Evolutionary conservation across 192 early-diverging fungal species (phyloP), one percentile per base, ranked within the genome.

Genomic region (Dispira parvispora): DNA sequence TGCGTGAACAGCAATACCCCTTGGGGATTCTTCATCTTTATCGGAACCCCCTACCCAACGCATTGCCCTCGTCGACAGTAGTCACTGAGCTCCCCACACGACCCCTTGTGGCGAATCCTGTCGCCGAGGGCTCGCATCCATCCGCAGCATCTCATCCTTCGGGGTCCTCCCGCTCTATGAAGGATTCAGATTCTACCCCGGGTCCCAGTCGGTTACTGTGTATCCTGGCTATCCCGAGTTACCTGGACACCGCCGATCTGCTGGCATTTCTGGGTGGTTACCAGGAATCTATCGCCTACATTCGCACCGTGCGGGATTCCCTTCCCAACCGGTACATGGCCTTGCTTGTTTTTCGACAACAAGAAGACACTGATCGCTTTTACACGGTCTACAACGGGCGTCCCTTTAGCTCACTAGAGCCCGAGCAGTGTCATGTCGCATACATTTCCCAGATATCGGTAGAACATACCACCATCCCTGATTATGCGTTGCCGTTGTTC

Each of bases 181-280:
- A 6, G 32, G 32, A 1, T 38, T 38, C 32, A 28, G 21, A 18
- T 55, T 21, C 18, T 3, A 55, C 20, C 11, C 53, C 21, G 53
- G 25, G 28, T 13, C 3, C 18, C 14, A 44, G 58, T 20, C 23
- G 26, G 42, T 5, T 81, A 18, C 69, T 96, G 8, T 82, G 82
- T 56, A 79, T 93, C 0, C 73, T 97, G 20, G 90, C 88, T 28
- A 89, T 97, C 3, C 96, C 96, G 0, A 77, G 82, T 0, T 93
- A 90, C 70, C 84, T 93, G 81, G 84, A 88, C 21, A 78, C 92
- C 8, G 82, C 87, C 8, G 96, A 97, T 70, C 89, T 97, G 74
- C 69, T 96, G 25, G 78, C 82, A 8, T 93, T 93, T 70, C 76
- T 92, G 8, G 89, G 85, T 6, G 72, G 87, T 11, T 80, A 81